Evolutionary conservation across 2,329 filamentous ascomycete genomes (phyloP), one percentile per base, ranked within the genome.

Genomic region (Cladosporium sp.): DNA sequence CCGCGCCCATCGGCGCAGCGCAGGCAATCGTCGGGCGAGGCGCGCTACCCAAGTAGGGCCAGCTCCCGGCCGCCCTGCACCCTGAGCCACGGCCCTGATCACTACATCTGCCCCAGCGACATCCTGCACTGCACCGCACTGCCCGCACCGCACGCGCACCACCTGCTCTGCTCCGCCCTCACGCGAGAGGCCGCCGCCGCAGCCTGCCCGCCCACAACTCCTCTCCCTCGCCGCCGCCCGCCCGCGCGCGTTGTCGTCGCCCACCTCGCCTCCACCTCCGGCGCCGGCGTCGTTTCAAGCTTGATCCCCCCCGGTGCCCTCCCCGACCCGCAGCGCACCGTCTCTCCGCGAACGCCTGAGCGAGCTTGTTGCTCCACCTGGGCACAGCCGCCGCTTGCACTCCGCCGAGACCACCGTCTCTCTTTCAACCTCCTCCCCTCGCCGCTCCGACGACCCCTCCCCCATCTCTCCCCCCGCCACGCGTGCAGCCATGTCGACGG

Each of bases 401-500:
- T 33, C 49, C 34, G 34, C 40, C 18, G n/a, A 22, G 10, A 33
- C 9, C 11, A 28, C 41, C 11, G 22, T 14, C 48, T 19, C 32
- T 49, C 41, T 46, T 32, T 22, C 54, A 37, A 28, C 34, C 34
- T 49, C 41, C 40, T 16, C 54, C 40, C 31, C 22, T 28, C 37
- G 44, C 34, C 46, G 11, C 22, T 19, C 46, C 34, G 14, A 18
- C 9, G 13, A 41, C 34, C 46, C 34, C 37, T 40, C 10, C 38
- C 42, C 34, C 43, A 34, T 49, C 52, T 44, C 46, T 45, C 34
- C 35, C 43, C 14, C 44, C 37, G 35, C 49, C 46, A 44, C 33
- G 38, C 35, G 35, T 14, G 56, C 55, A 48, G 58, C 54, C 56
- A 63, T 65, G 59, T 65, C 63, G 55, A 60, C 62, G 45, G 58